Evolutionary conservation across 345 rosid species (phyloP), one percentile per base, ranked within the genome.

Genomic region (Arabis alpina): DNA sequence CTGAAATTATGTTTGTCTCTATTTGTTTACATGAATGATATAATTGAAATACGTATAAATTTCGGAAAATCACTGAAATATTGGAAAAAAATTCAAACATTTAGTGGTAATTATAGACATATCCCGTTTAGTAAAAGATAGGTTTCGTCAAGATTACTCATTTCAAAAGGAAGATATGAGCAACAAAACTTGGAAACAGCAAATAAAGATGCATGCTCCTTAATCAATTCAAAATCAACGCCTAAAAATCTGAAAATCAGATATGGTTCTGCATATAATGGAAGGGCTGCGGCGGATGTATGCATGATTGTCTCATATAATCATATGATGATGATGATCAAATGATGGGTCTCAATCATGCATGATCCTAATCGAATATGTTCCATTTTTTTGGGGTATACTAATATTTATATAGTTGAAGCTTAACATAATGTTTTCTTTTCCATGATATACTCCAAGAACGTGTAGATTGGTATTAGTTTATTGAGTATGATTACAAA

Each of bases 301-400:
- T 59, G 56, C 55, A 74, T 74, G 73, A 74, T 74, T 74, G 68
- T 44, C 59, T 60, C 59, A 34, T 43, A 74, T 43, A 74, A 59
- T 74, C 50, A 74, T 68, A 43, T 72, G 58, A 34, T 69, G 37
- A 30, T 74, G 32, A 57, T 74, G 48, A 66, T 74, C 55, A 74
- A 67, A 67, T 74, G 78, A 74, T 74, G 64, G 58, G 57, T 67
- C 73, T 60, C 62, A 61, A 74, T 74, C 62, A 74, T 74, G 68
- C 78, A 74, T 68, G 62, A 74, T 74, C 68, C 42, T 61, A 74
- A 53, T 61, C 78, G 78, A 74, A 74, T 74, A 74, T 74, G 68
- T 67, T 67, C 78, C 78, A 67, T 74, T 52, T 74, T 67, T 24
- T 43, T 16, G 7, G 57, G 40, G 50, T 55, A 27, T 61, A 15